phyloP scores from a whole-genome alignment of 1,139 yeast genomes.

The Hemisphaericaspora subhashii region DNA sequence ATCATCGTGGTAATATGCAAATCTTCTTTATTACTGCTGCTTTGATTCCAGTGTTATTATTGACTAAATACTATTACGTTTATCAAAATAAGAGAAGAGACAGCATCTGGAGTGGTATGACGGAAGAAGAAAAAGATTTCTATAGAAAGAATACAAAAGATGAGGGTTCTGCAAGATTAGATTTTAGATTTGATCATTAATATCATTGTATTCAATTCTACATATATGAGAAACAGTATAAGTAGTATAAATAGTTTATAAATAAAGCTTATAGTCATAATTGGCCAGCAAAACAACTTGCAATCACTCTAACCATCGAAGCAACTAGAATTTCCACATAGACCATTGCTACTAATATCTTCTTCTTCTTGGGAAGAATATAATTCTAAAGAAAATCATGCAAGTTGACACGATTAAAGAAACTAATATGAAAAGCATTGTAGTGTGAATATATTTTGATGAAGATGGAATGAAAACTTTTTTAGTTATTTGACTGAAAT shows the following conservation, averaged over 20 bases:
- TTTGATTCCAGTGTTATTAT: constrained; percentile 20
- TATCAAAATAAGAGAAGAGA: constrained; percentile 48
- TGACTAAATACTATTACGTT: constrained; percentile 40
- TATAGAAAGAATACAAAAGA: constrained; percentile 47
- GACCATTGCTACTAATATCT: background rate
- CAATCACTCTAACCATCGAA: no score
- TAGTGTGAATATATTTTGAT: background rate
- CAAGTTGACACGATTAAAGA: background rate
- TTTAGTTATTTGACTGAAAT: no score
- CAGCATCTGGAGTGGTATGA: constrained; percentile 47
- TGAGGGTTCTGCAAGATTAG: constrained; percentile 55
- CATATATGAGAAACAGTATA: no score
- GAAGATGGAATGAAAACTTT: no score
- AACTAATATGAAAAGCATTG: background rate
- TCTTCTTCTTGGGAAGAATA: background rate
- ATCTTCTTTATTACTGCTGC: constrained; percentile 19
- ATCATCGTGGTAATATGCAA: constrained; percentile 51
- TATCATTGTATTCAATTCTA: no score
- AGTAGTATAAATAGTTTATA: no score
- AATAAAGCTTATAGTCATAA: no score
- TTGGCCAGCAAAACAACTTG: no score
- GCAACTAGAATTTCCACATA: no score
- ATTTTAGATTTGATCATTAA: constrained; percentile 40
- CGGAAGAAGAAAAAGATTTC: constrained; percentile 44
- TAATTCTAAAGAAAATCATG: background rate